These are phyloP conservation scores for Uncinocarpus reesii DNA, from an alignment of 2,329 filamentous ascomycete genomes.

Conservation along the genomic window DNA sequence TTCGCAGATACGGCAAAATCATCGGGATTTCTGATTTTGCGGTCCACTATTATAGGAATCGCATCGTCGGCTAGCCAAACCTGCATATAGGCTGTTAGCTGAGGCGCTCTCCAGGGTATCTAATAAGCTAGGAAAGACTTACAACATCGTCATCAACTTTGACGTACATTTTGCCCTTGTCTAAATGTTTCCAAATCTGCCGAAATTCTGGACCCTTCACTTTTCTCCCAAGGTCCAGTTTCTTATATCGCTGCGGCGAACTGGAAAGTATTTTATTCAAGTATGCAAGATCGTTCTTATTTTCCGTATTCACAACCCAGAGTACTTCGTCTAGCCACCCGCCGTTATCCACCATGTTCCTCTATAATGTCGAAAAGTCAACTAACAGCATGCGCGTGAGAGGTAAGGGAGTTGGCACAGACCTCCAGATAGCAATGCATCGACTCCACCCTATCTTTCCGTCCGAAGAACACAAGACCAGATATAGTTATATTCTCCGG, in stretches of 20 bases:
- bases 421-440: constrained; percentile 41
- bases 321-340: constrained; percentile 5
- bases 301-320: constrained; percentile 2
- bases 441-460: constrained; percentile 37
- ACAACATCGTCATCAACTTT: constrained; percentile 40
- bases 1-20: constrained; percentile 3
- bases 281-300: constrained; percentile 33
- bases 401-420: background rate
- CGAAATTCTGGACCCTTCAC: constrained; percentile 29
- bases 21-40: background rate
- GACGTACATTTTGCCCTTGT: constrained; percentile 34
- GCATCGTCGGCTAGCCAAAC: constrained; percentile 13
- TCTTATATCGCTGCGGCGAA: constrained; percentile 34
- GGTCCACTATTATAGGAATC: constrained; percentile 4
- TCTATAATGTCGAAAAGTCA: background rate
- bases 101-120: background rate
- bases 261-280: constrained; percentile 30
- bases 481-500: constrained; percentile 25
- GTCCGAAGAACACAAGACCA: constrained; percentile 41
- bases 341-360: constrained; percentile 9
- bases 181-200: constrained; percentile 21
- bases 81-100: background rate
- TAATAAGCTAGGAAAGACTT: background rate
- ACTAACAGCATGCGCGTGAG: background rate
- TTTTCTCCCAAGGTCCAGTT: constrained; percentile 29